A percentile compares a stretch with the other conserved stretches of the same genome.
Conservation (phyloP, 768 basidiomycete genomes). For the Termitomyces sp. region DNA sequence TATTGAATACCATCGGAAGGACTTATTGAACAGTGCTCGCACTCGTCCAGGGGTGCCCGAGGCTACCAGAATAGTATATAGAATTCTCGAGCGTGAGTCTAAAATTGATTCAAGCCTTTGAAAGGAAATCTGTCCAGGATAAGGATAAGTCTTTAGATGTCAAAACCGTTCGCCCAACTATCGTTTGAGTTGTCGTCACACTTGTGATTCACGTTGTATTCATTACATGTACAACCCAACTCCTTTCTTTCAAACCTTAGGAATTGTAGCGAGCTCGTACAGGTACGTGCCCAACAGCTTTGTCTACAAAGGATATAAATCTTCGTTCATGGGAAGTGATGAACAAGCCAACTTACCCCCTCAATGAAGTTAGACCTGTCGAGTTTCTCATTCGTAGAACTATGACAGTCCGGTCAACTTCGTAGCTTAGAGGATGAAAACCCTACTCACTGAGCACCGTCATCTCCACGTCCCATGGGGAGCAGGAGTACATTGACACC, state of each 20-base stretch:
- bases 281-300: conserved; percentile 81
- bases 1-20: background rate
- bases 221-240: background rate
- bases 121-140: too few relatives aligned
- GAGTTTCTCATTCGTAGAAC: conserved; percentile 94
- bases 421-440: background rate
- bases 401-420: conserved; percentile 22
- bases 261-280: conserved; percentile 59
- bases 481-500: conserved; percentile 85
- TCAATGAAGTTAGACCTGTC: conserved; percentile 87
- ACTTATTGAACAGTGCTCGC: background rate
- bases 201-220: background rate
- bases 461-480: conserved; percentile 93
- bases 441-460: conserved; percentile 81
- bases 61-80: background rate
- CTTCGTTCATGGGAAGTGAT: background rate
- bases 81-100: too few relatives aligned
- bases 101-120: too few relatives aligned
- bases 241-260: background rate
- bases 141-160: background rate
- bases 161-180: too few relatives aligned
- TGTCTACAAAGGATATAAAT: conserved; percentile 35
- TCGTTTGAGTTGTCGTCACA: background rate
- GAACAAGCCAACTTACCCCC: conserved; percentile 48
- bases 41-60: background rate